These are phyloP conservation scores for Harrya chromipes DNA, from an alignment of 768 basidiomycete species.

Conservation along the genomic window DNA sequence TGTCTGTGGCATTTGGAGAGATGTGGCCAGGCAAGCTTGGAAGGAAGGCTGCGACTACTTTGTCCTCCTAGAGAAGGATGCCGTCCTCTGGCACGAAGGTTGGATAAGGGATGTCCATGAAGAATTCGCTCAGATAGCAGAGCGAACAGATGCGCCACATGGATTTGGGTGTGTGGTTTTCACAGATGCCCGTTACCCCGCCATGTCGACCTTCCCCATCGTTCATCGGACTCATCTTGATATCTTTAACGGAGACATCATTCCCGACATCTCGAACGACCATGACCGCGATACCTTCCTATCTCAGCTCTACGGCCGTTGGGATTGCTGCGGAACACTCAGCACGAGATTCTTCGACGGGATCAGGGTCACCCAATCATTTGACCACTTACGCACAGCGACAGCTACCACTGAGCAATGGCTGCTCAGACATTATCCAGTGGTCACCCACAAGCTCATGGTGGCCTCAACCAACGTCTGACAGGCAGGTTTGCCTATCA, in stretches of 20 bases:
- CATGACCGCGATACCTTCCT: slow-evolving; percentile 60
- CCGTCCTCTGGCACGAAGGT: slow-evolving; percentile 44
- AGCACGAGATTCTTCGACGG: slow-evolving; percentile 39
- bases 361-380: slow-evolving; percentile 29
- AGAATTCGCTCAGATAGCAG: slow-evolving; percentile 37
- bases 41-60: slow-evolving; percentile 48
- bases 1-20: slow-evolving; percentile 52
- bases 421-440: no score
- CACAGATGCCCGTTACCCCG: slow-evolving; percentile 51
- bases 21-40: slow-evolving; percentile 48
- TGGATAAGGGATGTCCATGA: slow-evolving; percentile 47
- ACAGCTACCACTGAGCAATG: no score
- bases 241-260: slow-evolving; percentile 47
- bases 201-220: slow-evolving; percentile 62
- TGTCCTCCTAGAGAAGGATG: slow-evolving; percentile 54
- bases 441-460: no score
- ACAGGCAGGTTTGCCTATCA: no score
- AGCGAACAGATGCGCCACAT: slow-evolving; percentile 29
- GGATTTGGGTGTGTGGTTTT: slow-evolving; percentile 60
- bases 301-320: slow-evolving; percentile 59
- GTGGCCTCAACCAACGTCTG: no score
- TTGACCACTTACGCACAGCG: no score
- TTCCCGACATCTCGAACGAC: slow-evolving; percentile 53
- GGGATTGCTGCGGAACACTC: slow-evolving; percentile 49
- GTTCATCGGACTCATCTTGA: slow-evolving; percentile 54